Conservation (phyloP, 371 early-diverging fungal genomes). For the Mucor mucedo region DNA sequence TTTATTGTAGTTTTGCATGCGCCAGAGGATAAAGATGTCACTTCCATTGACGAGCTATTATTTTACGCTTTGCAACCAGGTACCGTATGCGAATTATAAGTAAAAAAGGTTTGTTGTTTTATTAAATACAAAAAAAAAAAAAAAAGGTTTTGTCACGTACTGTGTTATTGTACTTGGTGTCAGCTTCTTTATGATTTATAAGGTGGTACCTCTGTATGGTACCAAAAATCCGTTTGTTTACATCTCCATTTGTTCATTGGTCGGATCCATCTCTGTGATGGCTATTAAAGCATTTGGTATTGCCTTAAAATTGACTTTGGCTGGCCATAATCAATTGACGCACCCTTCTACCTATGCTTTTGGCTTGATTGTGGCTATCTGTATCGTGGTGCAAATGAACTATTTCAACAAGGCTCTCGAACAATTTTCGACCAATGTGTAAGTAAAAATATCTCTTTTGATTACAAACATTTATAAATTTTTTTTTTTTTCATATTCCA, state of each 20-base stretch:
- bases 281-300: slow-evolving; percentile 92
- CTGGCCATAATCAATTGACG: slow-evolving; percentile 88
- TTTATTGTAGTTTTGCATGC: slow-evolving; percentile 88
- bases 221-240: slow-evolving; percentile 83
- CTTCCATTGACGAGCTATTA: slow-evolving; percentile 65
- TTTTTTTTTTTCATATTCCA: background rate
- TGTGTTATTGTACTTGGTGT: slow-evolving; percentile 64
- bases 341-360: slow-evolving; percentile 88
- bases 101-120: background rate
- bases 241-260: slow-evolving; percentile 86
- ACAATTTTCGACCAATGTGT: slow-evolving; percentile 86
- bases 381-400: slow-evolving; percentile 92
- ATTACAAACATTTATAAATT: no score
- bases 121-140: background rate
- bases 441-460: slow-evolving; percentile 22
- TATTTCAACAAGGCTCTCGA: slow-evolving; percentile 96
- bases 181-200: slow-evolving; percentile 77
- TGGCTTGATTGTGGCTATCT: slow-evolving; percentile 76
- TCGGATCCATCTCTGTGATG: slow-evolving; percentile 90
- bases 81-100: background rate
- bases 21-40: slow-evolving; percentile 79
- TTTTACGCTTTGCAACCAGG: slow-evolving; percentile 50
- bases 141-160: slow-evolving; percentile 80
- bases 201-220: slow-evolving; percentile 81
- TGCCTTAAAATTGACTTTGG: slow-evolving; percentile 88